Evolutionary conservation across 441 rosid species (phyloP).

Genomic region (Biscutella laevigata): DNA sequence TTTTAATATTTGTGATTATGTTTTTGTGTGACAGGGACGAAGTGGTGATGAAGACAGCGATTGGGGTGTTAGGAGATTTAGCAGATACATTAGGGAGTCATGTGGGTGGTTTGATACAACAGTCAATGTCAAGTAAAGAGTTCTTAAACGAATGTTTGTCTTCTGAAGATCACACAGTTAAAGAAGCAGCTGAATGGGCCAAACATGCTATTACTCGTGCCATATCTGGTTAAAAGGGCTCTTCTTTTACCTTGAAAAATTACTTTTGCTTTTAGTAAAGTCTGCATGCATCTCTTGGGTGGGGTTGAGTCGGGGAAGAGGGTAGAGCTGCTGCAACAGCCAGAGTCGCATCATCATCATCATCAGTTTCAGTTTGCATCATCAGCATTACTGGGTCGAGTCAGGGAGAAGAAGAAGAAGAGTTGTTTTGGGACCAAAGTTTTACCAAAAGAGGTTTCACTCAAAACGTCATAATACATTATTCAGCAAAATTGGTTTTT

Average conservation of each 20-base stretch:
- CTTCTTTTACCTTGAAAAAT: conserved; percentile 14
- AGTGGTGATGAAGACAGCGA: conserved; percentile 58
- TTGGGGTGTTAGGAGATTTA: conserved; percentile 66
- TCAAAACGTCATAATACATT: too few relatives aligned
- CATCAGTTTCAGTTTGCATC: conserved; percentile 30
- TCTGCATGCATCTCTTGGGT: conserved; percentile 67
- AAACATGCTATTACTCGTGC: conserved; percentile 61
- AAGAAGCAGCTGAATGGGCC: conserved; percentile 85
- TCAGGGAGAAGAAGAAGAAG: too few relatives aligned
- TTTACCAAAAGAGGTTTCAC: too few relatives aligned
- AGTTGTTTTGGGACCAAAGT: too few relatives aligned
- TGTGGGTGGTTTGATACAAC: conserved; percentile 59
- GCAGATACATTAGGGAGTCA: conserved; percentile 69
- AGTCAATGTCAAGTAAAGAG: conserved; percentile 62
- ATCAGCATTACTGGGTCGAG: conserved; percentile 27
- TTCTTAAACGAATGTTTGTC: conserved; percentile 60
- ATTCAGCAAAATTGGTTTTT: too few relatives aligned
- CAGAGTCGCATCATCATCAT: conserved; percentile 24
- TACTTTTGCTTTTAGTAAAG: conserved; percentile 28
- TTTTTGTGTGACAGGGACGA: conserved; percentile 47
- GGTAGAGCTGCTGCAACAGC: conserved; percentile 32
- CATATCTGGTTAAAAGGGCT: conserved; percentile 49
- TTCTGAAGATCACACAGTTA: conserved; percentile 56
- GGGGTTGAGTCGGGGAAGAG: conserved; percentile 37
- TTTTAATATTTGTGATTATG: not conserved